Evolutionary conservation across 2,329 filamentous ascomycete genomes (phyloP).

Genomic region (Curvularia spicifera): DNA sequence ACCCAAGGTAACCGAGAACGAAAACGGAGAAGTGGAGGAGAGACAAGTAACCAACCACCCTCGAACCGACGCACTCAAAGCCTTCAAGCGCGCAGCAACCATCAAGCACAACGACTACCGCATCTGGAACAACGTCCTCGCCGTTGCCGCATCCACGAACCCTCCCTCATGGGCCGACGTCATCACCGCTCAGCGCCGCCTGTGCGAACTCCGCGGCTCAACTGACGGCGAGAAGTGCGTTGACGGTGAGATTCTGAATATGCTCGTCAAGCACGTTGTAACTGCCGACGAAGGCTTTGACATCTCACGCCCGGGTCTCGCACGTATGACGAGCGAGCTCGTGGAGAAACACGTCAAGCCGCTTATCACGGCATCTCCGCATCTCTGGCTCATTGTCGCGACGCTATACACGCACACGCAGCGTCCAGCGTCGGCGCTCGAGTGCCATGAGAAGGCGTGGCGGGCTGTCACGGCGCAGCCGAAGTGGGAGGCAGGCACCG

Average conservation of each 20-base stretch:
- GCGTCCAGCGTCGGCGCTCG: conserved; percentile 74
- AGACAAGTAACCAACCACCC: conserved; percentile 49
- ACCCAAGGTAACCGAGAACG: conserved; percentile 46
- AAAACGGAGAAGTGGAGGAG: conserved; percentile 52
- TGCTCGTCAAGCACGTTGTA: conserved; percentile 75
- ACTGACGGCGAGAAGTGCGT: conserved; percentile 76
- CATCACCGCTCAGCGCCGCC: conserved; percentile 72
- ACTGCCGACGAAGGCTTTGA: conserved; percentile 50
- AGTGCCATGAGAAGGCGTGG: conserved; percentile 90
- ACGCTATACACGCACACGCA: conserved; percentile 75
- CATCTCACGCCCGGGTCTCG: conserved; percentile 55
- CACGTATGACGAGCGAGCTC: conserved; percentile 70
- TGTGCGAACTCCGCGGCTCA: conserved; percentile 74
- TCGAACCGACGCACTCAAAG: conserved; percentile 76
- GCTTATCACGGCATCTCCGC: conserved; percentile 78
- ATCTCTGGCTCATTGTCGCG: conserved; percentile 77
- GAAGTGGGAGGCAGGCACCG: conserved; percentile 63
- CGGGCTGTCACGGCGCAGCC: conserved; percentile 68
- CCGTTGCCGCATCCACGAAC: conserved; percentile 76
- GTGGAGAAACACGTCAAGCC: conserved; percentile 78
- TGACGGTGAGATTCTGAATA: conserved; percentile 73
- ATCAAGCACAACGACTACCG: conserved; percentile 86
- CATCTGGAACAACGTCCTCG: conserved; percentile 97
- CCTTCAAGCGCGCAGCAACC: conserved; percentile 84
- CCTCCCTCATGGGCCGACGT: conserved; percentile 80